Conservation (phyloP, 2,329 filamentous ascomycete genomes). For the Huntiella omanensis region DNA sequence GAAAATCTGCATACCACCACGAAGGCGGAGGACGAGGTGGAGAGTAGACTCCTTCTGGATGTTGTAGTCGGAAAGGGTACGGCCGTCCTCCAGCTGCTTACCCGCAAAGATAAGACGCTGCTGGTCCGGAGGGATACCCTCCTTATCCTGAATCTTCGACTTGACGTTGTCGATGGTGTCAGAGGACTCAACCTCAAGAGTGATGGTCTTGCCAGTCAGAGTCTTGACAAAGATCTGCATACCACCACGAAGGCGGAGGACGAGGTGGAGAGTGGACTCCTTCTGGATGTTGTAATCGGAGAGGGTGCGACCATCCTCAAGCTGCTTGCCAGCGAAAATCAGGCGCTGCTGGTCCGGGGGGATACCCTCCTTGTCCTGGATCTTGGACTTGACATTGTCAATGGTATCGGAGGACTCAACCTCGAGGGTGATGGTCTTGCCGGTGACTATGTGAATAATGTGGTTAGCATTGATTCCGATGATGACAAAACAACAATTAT, state of each 20-base stretch:
- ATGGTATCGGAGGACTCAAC: constrained; percentile 81
- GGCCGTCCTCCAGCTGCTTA: constrained; percentile 84
- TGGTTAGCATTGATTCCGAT: constrained; percentile 23
- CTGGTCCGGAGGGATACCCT: constrained; percentile 86
- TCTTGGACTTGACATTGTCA: constrained; percentile 94
- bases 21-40: constrained; percentile 62
- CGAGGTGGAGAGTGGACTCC: constrained; percentile 69
- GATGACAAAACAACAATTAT: not conserved
- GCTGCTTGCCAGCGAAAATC: constrained; percentile 91
- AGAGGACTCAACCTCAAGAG: constrained; percentile 70
- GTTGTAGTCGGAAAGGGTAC: constrained; percentile 87
- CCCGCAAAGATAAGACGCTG: constrained; percentile 87
- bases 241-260: constrained; percentile 73
- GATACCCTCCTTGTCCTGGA: constrained; percentile 95
- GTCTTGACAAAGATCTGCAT: constrained; percentile 86
- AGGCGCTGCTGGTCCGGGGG: constrained; percentile 90
- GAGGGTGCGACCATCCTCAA: constrained; percentile 73
- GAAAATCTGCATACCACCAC: constrained; percentile 60
- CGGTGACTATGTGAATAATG: constrained; percentile 38
- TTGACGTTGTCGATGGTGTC: constrained; percentile 94
- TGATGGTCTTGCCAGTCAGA: constrained; percentile 84
- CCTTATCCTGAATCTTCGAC: constrained; percentile 81
- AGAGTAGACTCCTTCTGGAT: constrained; percentile 57
- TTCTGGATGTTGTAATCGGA: constrained; percentile 95
- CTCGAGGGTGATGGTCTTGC: constrained; percentile 72